Evolutionary conservation across 345 rosid species (phyloP), one percentile per base, ranked within the genome.

Genomic region (Pistacia integerrima): DNA sequence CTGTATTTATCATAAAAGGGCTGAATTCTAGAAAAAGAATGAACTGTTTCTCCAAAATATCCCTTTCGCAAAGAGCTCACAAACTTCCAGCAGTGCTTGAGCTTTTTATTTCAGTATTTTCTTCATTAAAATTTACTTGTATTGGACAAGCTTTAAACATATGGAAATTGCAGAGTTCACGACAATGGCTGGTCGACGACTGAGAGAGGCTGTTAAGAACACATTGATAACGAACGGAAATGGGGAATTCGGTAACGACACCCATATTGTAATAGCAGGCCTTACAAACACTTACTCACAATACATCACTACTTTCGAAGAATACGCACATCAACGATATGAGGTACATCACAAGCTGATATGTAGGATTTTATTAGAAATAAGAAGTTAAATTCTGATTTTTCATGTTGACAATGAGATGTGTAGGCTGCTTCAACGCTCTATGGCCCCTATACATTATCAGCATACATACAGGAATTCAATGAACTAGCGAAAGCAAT

Each of bases 371-470:
- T 69, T 58, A 68, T 5, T 55, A 0, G 12, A 68, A 0, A 30
- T 13, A 12, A 61, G 28, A 35, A 11, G 44, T 33, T 10, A 63
- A 63, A 63, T 12, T 63, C 18, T 63, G n/a, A 13, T 14, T 4
- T 14, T 33, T 63, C 38, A 13, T 4, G 11, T 33, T 33, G 38
- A 33, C 20, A 61, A 44, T 62, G 54, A 66, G 20, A 8, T 11
- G 25, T 82, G 76, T 85, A 90, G 88, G 90, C 85, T 51, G 91
- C 93, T 65, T 86, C 93, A 0, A 90, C 93, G 8, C 86, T 90
- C 25, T 90, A 90, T 18, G 93, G 90, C 18, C 93, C 93, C 41
- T 80, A 85, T 68, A 90, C 91, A 3, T 56, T 90, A 71, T 80
- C 85, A 7, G 90, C 91, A 61, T 90, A 86, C 69, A 82, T 85